Evolutionary conservation across 2,329 filamentous ascomycete species (phyloP), one percentile per base, ranked within the genome.

Genomic region (Monosporascus sp.): DNA sequence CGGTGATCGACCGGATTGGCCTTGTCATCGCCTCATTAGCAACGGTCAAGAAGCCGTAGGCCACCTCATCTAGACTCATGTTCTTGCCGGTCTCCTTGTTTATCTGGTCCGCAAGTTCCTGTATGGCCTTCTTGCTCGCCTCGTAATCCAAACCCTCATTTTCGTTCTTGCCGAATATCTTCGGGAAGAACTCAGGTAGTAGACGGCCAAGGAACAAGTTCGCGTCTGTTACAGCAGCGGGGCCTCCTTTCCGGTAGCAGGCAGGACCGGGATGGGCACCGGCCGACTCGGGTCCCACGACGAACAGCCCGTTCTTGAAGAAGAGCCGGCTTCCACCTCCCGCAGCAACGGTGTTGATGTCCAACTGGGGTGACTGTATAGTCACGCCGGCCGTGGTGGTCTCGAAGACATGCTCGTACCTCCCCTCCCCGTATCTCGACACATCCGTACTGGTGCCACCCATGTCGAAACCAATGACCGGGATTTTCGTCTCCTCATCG

Each of bases 391-490:
- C 92, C 1, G 90, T 96, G 0, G 90, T 96, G 0, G 91, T 96
- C 70, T 96, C 92, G 60, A 96, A 96, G 1, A 96, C 90, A 63
- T 97, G 92, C 63, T 96, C 92, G 63, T 96, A 93, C 51, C 89
- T 79, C 17, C 92, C 92, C 51, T 87, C 84, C 6, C 88, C 89
- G 62, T 93, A 97, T 48, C 92, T 79, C 37, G 89, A 95, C 9
- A 96, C 90, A 68, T 97, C 92, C 1, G 92, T 97, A 53, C 87
- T 92, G 0, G 92, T 97, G 11, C 92, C 92, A 38, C 58, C 75
- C 92, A 97, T 97, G 61, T 97, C 92, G 64, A 97, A 97, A 0
- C 92, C 92, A 63, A 97, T 96, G 4, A 97, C 88, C 0, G 91
- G 90, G 1, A 83, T 90, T 65, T 85, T 89, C 4, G 90, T 94